These are phyloP conservation scores for Phytophthora ramorum DNA, from an alignment of 352 stramenopile species.

Conservation along the genomic window DNA sequence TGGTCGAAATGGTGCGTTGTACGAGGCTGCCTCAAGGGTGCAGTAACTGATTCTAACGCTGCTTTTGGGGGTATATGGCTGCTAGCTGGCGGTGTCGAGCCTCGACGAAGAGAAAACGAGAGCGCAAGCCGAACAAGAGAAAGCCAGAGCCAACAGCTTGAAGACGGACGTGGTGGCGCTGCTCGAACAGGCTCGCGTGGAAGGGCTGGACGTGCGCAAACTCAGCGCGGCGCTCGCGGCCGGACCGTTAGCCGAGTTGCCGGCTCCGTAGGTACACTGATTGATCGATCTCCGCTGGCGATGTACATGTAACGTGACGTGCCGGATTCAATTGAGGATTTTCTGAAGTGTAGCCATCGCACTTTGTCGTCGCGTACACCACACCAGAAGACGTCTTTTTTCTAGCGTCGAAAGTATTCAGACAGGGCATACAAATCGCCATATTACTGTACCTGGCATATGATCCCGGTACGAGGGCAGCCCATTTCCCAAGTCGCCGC, in stretches of 20 bases:
- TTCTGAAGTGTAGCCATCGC: slow-evolving; percentile 27
- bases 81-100: slow-evolving; percentile 79
- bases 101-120: slow-evolving; percentile 81
- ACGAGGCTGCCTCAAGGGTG: background rate
- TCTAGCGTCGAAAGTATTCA: slow-evolving; percentile 23
- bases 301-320: slow-evolving; percentile 18
- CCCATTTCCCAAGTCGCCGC: slow-evolving; percentile 32
- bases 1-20: slow-evolving; percentile 81
- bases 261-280: slow-evolving; percentile 3
- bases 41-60: background rate
- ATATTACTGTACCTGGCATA: slow-evolving; percentile 7
- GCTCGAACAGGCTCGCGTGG: slow-evolving; percentile 68
- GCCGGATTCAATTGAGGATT: slow-evolving; percentile 24
- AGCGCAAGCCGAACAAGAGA: slow-evolving; percentile 67
- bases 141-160: slow-evolving; percentile 60
- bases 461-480: slow-evolving; percentile 21
- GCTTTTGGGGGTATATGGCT: background rate
- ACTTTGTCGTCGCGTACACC: background rate
- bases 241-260: background rate
- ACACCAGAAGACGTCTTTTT: slow-evolving; percentile 19
- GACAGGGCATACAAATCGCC: slow-evolving; percentile 9
- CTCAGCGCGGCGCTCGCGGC: slow-evolving; percentile 43
- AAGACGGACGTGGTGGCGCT: slow-evolving; percentile 72
- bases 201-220: slow-evolving; percentile 75
- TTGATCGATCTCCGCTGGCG: background rate